Conservation (phyloP, 371 early-diverging fungal species). For the Lichtheimia corymbifera region DNA sequence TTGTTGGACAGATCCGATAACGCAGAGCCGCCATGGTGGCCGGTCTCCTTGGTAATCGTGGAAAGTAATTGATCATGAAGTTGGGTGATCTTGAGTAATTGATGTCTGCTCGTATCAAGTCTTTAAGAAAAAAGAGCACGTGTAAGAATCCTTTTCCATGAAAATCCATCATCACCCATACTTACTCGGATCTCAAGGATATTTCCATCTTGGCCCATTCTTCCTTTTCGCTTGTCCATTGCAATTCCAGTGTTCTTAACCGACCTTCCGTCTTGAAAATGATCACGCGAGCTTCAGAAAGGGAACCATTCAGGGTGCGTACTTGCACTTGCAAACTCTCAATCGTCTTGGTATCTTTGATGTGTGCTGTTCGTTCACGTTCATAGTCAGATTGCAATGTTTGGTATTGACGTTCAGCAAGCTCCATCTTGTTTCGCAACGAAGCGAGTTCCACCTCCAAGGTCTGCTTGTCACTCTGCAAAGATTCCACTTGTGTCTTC, state of each 20-base stretch:
- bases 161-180: too few species aligned
- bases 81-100: too few species aligned
- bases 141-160: too few species aligned
- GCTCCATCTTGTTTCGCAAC: slow-evolving; percentile 3
- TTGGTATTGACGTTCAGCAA: not conserved
- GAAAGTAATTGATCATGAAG: too few species aligned
- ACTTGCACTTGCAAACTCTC: not conserved
- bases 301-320: not conserved
- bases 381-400: not conserved
- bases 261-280: not conserved
- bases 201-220: not conserved
- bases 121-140: not conserved
- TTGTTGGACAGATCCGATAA: too few species aligned
- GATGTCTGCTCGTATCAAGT: not conserved
- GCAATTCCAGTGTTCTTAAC: not conserved
- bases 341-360: too few species aligned
- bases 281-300: not conserved
- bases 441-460: slow-evolving; percentile 1
- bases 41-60: too few species aligned
- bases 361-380: not conserved
- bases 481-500: not conserved
- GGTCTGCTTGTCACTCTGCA: not conserved
- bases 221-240: slow-evolving; percentile 1
- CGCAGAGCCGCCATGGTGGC: too few species aligned
- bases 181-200: not conserved